Base-by-base conservation (phyloP, 1,284 basidiomycete species). In the Cutaneotrichosporon sp. region DNA sequence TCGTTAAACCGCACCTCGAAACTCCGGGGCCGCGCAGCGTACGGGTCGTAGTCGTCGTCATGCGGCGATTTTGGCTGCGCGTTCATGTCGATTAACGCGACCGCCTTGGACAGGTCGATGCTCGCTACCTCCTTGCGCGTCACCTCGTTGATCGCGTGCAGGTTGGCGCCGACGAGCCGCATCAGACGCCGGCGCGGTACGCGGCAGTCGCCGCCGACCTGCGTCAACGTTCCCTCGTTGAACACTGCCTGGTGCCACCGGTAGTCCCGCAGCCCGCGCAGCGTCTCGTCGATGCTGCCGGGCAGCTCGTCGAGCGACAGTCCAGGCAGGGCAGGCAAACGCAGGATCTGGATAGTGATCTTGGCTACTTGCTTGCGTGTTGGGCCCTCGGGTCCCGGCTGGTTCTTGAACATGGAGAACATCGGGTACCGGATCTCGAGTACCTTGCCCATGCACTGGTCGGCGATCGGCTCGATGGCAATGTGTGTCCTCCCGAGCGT, bases 161-260 rank as follows among this genome's bases (percentile, higher is more conserved):
- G 79, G 63, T 83, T 87, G 13, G 87, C 83, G 4, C 94, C 93
- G 49, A 90, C 86, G 7, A 97, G 81, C 40, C 91, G 84, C 59
- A 97, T 81, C 55, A 86, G 84, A 39, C 94, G 83, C 44, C 94
- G 81, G 41, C 90, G 84, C 85, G 92, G 96, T 12, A 85, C 84
- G 88, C 77, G 81, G 69, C 92, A 96, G 73, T 96, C 94, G n/a
- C 92, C 94, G 4, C 94, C 94, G 56, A 82, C 83, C 77, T 98
- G 94, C 13, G 94, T 98, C 64, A 98, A 74, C 0, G 84, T 85
- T n/a, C 93, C 91, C 72, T 93, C 86, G 73, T 87, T 88, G 70
- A 93, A 91, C 44, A 87, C 87, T 54, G 86, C 81, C 75, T 91
- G 89, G 70, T 94, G 90, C 91, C 91, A 96, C 39, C 84, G 83